phyloP scores from a whole-genome alignment of 768 basidiomycete species.

The Pisolithus tinctorius region DNA sequence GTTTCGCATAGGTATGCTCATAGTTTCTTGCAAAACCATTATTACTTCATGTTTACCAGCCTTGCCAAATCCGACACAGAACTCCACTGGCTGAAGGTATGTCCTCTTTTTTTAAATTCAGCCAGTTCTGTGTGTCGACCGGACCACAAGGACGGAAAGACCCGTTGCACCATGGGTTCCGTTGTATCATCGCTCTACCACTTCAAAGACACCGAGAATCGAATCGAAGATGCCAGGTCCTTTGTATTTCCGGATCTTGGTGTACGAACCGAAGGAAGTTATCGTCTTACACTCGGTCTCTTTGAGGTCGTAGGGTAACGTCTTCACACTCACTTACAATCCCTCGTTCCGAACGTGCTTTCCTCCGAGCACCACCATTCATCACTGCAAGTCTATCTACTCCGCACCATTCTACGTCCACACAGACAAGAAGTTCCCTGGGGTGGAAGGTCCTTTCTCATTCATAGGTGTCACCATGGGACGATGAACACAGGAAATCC shows the following conservation, averaged over 20 bases:
- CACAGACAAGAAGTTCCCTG: conserved; percentile 94
- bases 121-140: conserved; percentile 1
- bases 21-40: conserved; percentile 80
- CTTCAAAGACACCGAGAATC: conserved; percentile 67
- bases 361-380: conserved; percentile 61
- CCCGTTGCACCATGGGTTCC: conserved; percentile 84
- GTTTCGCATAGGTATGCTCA: no score
- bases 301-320: conserved; percentile 92
- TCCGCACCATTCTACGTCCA: conserved; percentile 91
- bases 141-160: conserved; percentile 67
- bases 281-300: conserved; percentile 60
- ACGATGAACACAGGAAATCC: conserved; percentile 12
- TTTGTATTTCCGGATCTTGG: conserved; percentile 96
- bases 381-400: conserved; percentile 86
- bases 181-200: conserved; percentile 90
- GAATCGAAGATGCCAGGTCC: conserved; percentile 73
- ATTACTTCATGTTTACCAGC: conserved; percentile 94
- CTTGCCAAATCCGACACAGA: conserved; percentile 86
- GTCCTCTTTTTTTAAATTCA: conserved; percentile 6
- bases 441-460: conserved; percentile 71
- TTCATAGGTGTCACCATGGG: neutral
- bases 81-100: conserved; percentile 77
- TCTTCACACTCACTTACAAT: conserved; percentile 15
- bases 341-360: conserved; percentile 1
- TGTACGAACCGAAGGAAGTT: conserved; percentile 88